Percentiles rank a stretch among this genome's conserved stretches.
Evolutionary conservation across 768 basidiomycete species (phyloP).

Genomic region (Russula olivacea): DNA sequence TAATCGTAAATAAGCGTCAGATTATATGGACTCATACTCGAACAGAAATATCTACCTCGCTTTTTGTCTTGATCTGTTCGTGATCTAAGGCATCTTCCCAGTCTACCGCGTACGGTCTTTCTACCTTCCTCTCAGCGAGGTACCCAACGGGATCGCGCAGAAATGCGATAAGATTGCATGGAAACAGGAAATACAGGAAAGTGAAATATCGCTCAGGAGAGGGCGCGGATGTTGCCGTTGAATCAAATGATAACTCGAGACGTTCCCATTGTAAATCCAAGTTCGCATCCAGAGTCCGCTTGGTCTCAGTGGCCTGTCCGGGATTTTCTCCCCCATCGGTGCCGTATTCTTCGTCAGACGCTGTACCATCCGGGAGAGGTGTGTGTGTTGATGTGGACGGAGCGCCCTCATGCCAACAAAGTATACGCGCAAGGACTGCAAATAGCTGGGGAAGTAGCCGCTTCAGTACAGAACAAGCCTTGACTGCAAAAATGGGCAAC

Average conservation of each 20-base stretch:
- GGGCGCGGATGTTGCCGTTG: conserved; percentile 48
- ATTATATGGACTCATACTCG: not conserved
- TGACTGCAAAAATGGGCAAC: conserved; percentile 67
- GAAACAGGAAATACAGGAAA: conserved; percentile 83
- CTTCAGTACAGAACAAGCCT: conserved; percentile 52
- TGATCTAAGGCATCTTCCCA: conserved; percentile 71
- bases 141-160: conserved; percentile 63
- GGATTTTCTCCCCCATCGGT: conserved; percentile 15
- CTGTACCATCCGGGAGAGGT: conserved; percentile 12
- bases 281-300: conserved; percentile 33
- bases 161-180: conserved; percentile 81
- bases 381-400: conserved; percentile 26
- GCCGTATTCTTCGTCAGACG: not conserved
- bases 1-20: conserved; percentile 1
- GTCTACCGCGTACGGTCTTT: conserved; percentile 56
- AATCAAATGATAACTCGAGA: conserved; percentile 54
- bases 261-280: conserved; percentile 62
- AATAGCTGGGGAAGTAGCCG: conserved; percentile 58
- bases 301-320: not conserved
- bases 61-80: conserved; percentile 61
- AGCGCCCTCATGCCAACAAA: conserved; percentile 67
- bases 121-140: conserved; percentile 44
- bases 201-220: conserved; percentile 66
- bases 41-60: conserved; percentile 47
- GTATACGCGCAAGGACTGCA: conserved; percentile 58